A percentile compares a stretch with the other conserved stretches of the same genome.
Conservation (phyloP, 306 rosid species). For the Cucurbita ficifolia region DNA sequence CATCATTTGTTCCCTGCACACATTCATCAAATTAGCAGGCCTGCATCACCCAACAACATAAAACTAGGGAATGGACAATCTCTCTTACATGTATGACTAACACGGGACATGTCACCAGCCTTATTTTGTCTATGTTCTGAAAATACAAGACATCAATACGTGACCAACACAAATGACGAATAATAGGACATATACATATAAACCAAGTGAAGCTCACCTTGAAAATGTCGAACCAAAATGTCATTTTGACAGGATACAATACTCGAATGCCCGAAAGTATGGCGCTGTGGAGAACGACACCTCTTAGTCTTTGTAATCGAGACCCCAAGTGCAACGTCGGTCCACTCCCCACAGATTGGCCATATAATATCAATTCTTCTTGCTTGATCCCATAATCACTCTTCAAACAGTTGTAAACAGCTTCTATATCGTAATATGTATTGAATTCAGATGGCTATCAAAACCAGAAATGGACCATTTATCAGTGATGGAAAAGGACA, state of each 20-base stretch:
- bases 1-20: constrained; percentile 91
- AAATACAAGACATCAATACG: constrained; percentile 1
- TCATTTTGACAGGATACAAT: constrained; percentile 79
- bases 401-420: constrained; percentile 88
- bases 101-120: constrained; percentile 65
- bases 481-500: constrained; percentile 1
- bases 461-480: constrained; percentile 17
- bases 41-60: neutral
- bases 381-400: constrained; percentile 56
- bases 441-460: constrained; percentile 85
- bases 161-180: neutral
- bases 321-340: constrained; percentile 85
- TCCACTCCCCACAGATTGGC: constrained; percentile 98
- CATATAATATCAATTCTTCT: constrained; percentile 83
- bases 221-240: constrained; percentile 95
- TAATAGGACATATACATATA: constrained; percentile 2
- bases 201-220: constrained; percentile 39
- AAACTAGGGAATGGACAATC: constrained; percentile 8
- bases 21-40: neutral
- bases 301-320: constrained; percentile 58
- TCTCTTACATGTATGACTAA: constrained; percentile 76
- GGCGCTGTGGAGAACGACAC: constrained; percentile 96
- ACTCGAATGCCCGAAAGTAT: constrained; percentile 94
- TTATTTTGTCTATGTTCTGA: constrained; percentile 95
- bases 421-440: constrained; percentile 83